Conservation (phyloP, 208 protist species). For the Trypanosoma avium region DNA sequence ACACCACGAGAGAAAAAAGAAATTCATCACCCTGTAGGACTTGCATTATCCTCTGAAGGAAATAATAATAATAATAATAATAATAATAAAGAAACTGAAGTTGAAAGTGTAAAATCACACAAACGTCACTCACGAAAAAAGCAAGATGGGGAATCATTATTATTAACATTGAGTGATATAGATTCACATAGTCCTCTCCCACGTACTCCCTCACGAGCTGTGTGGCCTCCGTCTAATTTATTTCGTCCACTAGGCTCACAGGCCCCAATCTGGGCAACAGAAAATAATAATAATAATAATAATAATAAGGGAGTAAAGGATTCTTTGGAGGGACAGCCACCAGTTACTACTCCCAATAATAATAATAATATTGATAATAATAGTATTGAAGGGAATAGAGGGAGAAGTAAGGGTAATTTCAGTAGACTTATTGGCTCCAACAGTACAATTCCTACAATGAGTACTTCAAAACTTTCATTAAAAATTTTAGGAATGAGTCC, state of each 20-base stretch:
- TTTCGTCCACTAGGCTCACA: not conserved
- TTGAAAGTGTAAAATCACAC: no score
- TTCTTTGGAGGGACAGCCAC: no score
- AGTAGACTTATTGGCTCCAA: no score
- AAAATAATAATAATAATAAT: not conserved
- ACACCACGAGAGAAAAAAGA: not conserved
- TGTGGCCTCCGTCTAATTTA: not conserved
- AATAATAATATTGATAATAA: no score
- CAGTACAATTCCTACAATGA: not conserved
- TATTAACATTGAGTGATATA: not conserved
- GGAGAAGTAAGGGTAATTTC: no score
- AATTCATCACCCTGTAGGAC: not conserved
- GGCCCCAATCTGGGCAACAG: not conserved
- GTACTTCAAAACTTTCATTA: slow-evolving; percentile 32
- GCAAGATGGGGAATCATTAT: not conserved
- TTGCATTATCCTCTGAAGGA: not conserved
- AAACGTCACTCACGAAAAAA: not conserved
- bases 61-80: no score
- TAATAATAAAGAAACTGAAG: no score
- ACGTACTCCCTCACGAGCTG: not conserved
- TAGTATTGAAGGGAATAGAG: no score
- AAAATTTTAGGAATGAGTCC: slow-evolving; percentile 70
- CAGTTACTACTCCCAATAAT: no score
- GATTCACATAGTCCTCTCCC: not conserved
- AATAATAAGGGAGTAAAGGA: no score